Evolutionary conservation across 805 yeast species (phyloP).

Genomic region (Yamadazyma laniorum): DNA sequence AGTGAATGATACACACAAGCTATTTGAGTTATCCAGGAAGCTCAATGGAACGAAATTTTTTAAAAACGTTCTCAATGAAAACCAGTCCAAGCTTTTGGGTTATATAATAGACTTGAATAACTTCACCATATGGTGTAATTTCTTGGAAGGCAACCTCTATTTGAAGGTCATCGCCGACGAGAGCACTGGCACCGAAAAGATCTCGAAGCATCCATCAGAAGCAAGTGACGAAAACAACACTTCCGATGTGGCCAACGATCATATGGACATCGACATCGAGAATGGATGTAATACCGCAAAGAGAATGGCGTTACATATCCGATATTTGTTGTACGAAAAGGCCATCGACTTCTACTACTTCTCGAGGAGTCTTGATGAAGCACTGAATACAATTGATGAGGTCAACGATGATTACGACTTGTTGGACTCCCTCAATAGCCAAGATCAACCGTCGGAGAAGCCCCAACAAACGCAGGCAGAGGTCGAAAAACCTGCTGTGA

Average conservation of each 20-base stretch:
- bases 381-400: constrained; percentile 27
- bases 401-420: constrained; percentile 34
- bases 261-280: constrained; percentile 36
- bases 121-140: constrained; percentile 33
- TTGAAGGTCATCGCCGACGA: constrained; percentile 12
- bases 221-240: not conserved
- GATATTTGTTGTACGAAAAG: constrained; percentile 72
- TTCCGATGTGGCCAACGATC: not conserved
- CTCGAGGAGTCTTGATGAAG: constrained; percentile 20
- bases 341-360: constrained; percentile 51
- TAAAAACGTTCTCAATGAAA: constrained; percentile 33
- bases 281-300: constrained; percentile 38
- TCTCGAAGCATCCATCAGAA: constrained; percentile 16
- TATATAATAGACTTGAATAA: constrained; percentile 29
- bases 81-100: constrained; percentile 31
- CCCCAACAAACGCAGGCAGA: constrained; percentile 1
- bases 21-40: constrained; percentile 36
- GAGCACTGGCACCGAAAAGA: not conserved
- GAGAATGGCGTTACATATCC: constrained; percentile 54
- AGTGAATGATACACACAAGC: constrained; percentile 27
- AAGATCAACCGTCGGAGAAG: constrained; percentile 12
- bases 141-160: constrained; percentile 39
- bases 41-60: constrained; percentile 32
- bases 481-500: constrained; percentile 15
- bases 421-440: constrained; percentile 30